phyloP scores from a whole-genome alignment of 2,329 filamentous ascomycete genomes.

The Fonsecaea nubica region DNA sequence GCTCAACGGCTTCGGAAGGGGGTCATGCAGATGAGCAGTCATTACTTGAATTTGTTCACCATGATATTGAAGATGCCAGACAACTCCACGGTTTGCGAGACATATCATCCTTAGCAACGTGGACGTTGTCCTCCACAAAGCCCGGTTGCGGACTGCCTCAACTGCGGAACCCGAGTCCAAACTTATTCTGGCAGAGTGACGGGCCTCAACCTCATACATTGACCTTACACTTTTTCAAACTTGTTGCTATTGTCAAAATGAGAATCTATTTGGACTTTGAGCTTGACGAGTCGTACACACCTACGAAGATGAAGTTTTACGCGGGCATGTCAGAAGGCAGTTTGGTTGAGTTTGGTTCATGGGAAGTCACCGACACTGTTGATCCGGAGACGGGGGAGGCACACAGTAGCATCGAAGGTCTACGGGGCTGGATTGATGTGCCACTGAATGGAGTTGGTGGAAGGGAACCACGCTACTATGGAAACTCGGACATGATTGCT shows the following conservation, averaged over 20 bases:
- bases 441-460: constrained; percentile 69
- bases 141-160: constrained; percentile 67
- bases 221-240: constrained; percentile 67
- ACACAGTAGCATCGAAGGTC: constrained; percentile 38
- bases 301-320: constrained; percentile 86
- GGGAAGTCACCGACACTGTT: constrained; percentile 74
- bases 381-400: constrained; percentile 39
- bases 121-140: constrained; percentile 68
- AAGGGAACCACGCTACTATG: constrained; percentile 42
- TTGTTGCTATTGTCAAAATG: constrained; percentile 59
- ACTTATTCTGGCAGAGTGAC: constrained; percentile 70
- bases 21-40: constrained; percentile 36
- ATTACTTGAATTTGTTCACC: constrained; percentile 36
- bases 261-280: constrained; percentile 78
- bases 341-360: constrained; percentile 82
- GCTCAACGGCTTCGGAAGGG: constrained; percentile 29
- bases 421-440: constrained; percentile 86
- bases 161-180: constrained; percentile 63
- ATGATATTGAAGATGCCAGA: constrained; percentile 37
- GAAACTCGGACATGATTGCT: constrained; percentile 30
- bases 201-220: constrained; percentile 69
- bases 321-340: constrained; percentile 92
- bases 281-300: constrained; percentile 94
- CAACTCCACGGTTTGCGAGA: constrained; percentile 57
- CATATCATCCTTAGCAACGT: constrained; percentile 70